Evolutionary conservation across 2,329 filamentous ascomycete species (phyloP).

Genomic region (Fusarium sp.): DNA sequence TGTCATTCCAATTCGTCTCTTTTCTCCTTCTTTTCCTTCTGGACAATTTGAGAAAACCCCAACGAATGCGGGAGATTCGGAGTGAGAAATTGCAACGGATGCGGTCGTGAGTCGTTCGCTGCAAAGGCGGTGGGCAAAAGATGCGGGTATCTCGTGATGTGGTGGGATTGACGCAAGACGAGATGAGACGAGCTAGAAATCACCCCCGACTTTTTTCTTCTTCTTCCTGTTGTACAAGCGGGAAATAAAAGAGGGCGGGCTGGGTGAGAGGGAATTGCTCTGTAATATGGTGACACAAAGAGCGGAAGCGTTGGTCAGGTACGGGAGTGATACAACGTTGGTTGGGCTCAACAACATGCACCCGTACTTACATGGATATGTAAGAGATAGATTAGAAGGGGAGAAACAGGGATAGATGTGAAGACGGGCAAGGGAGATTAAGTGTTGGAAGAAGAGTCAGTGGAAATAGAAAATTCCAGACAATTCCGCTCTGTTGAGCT

Average conservation of each 20-base stretch:
- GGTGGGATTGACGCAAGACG: not conserved
- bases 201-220: not conserved
- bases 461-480: constrained; percentile 34
- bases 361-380: constrained; percentile 14
- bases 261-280: not conserved
- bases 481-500: constrained; percentile 3
- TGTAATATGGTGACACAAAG: constrained; percentile 7
- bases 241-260: not conserved
- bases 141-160: constrained; percentile 32
- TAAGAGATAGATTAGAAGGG: constrained; percentile 17
- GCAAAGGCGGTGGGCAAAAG: constrained; percentile 30
- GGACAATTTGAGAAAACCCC: not conserved
- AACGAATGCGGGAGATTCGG: not conserved
- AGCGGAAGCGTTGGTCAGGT: constrained; percentile 1
- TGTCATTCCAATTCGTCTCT: constrained; percentile 1
- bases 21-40: constrained; percentile 28
- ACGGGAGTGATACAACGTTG: constrained; percentile 17
- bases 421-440: constrained; percentile 6
- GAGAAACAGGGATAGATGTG: constrained; percentile 8
- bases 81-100: constrained; percentile 11
- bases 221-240: not conserved
- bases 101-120: constrained; percentile 13
- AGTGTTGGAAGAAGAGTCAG: constrained; percentile 15
- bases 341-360: constrained; percentile 23
- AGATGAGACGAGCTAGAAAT: not conserved